These are phyloP conservation scores for Pseudomassariella vexata DNA, from an alignment of 2,329 filamentous ascomycete species.

Conservation along the genomic window DNA sequence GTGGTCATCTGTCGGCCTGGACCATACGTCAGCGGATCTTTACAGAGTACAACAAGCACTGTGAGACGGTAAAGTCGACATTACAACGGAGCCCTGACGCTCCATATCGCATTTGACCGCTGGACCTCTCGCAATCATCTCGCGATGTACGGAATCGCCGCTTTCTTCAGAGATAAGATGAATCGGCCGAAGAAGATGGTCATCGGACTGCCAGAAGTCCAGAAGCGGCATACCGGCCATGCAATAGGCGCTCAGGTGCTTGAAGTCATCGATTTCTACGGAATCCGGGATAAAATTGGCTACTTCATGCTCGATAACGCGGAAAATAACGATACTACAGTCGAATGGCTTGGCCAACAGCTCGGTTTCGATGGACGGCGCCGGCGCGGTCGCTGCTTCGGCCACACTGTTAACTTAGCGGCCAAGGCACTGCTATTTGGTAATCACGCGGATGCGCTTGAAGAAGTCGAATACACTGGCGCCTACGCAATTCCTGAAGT, in stretches of 20 bases:
- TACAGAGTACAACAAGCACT: background rate
- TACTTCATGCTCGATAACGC: constrained; percentile 1
- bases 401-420: background rate
- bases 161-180: constrained; percentile 9
- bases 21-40: background rate
- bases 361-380: background rate
- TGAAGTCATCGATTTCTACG: constrained; percentile 4
- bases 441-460: background rate
- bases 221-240: constrained; percentile 5
- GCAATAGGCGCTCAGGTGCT: constrained; percentile 10
- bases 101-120: constrained; percentile 13
- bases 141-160: constrained; percentile 11
- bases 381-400: background rate
- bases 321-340: background rate
- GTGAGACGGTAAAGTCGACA: background rate
- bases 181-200: constrained; percentile 9
- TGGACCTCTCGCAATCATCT: constrained; percentile 8
- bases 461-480: no score
- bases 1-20: background rate
- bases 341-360: background rate
- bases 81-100: background rate
- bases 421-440: constrained; percentile 1
- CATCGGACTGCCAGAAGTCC: constrained; percentile 10
- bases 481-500: no score
- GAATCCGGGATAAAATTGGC: background rate